phyloP scores from a whole-genome alignment of 2,329 filamentous ascomycete species.

The Pyrenochaeta sp. region DNA sequence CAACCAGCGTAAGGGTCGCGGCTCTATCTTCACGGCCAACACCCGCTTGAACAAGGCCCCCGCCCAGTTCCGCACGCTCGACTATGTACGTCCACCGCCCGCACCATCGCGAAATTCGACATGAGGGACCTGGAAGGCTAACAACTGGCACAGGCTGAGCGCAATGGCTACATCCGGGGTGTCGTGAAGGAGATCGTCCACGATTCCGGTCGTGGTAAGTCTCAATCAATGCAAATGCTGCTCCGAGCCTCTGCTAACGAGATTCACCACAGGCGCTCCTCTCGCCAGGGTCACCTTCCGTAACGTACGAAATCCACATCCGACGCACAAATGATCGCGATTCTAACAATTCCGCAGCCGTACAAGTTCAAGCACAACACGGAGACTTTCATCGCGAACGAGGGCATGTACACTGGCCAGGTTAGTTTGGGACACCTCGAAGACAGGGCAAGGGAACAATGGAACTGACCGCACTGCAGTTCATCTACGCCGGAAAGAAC shows the following conservation, averaged over 20 bases:
- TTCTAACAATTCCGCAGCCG: slow-evolving; percentile 56
- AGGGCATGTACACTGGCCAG: slow-evolving; percentile 99
- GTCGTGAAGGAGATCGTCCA: slow-evolving; percentile 99
- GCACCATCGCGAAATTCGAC: slow-evolving; percentile 25
- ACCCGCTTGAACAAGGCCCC: slow-evolving; percentile 85
- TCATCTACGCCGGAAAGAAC: slow-evolving; percentile 99
- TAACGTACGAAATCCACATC: slow-evolving; percentile 57
- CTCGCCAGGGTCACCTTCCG: slow-evolving; percentile 97
- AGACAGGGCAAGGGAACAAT: not conserved
- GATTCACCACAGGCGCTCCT: slow-evolving; percentile 63
- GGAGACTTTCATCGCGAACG: slow-evolving; percentile 99
- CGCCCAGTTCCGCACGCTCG: slow-evolving; percentile 95
- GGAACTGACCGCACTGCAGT: slow-evolving; percentile 53
- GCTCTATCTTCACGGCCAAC: slow-evolving; percentile 76
- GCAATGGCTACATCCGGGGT: slow-evolving; percentile 97
- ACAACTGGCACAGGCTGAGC: slow-evolving; percentile 69
- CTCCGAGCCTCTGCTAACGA: slow-evolving; percentile 26
- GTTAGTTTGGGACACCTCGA: slow-evolving; percentile 30
- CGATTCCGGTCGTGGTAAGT: slow-evolving; percentile 91
- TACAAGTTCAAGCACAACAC: slow-evolving; percentile 98
- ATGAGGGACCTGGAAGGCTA: slow-evolving; percentile 43
- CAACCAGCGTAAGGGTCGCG: slow-evolving; percentile 76
- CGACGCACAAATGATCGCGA: slow-evolving; percentile 4
- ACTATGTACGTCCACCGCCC: slow-evolving; percentile 66
- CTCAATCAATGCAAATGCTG: slow-evolving; percentile 6